A percentile compares a stretch with the other conserved stretches of the same genome.
phyloP scores from a whole-genome alignment of 2,329 filamentous ascomycete genomes.

The Arthroderma sp. region DNA sequence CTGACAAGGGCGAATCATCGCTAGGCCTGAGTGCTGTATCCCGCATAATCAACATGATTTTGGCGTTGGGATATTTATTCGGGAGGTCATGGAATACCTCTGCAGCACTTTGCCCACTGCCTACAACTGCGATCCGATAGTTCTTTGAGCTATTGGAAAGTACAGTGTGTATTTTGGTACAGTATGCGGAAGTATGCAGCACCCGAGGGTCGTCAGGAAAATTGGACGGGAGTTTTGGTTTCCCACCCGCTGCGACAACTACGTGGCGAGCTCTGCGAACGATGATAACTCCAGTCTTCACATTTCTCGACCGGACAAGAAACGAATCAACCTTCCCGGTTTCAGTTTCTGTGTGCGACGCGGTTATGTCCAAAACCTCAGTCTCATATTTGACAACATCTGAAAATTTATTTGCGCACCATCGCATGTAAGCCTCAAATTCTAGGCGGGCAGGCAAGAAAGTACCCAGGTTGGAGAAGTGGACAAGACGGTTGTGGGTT shows the following conservation, averaged over 20 bases:
- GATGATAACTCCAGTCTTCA: constrained; percentile 31
- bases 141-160: constrained; percentile 27
- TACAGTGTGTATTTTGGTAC: constrained; percentile 30
- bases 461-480: constrained; percentile 81
- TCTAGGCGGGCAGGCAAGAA: constrained; percentile 77
- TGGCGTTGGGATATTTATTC: constrained; percentile 65
- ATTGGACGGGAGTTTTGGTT: constrained; percentile 55
- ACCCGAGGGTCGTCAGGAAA: constrained; percentile 61
- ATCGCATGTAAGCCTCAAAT: constrained; percentile 90
- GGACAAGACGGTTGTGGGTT: constrained; percentile 62
- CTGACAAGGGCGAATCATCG: constrained; percentile 90
- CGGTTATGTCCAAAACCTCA: constrained; percentile 60
- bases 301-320: constrained; percentile 51
- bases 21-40: constrained; percentile 74
- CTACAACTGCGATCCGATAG: constrained; percentile 74
- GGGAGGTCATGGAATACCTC: constrained; percentile 92
- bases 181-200: constrained; percentile 82
- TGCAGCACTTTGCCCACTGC: constrained; percentile 80
- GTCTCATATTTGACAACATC: constrained; percentile 60
- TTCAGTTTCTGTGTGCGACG: constrained; percentile 37
- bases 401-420: constrained; percentile 73
- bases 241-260: constrained; percentile 53
- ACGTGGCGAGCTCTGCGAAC: constrained; percentile 36
- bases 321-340: constrained; percentile 49
- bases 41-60: constrained; percentile 67